Percentiles rank a stretch among this genome's conserved stretches.
Evolutionary conservation across 1,284 basidiomycete genomes (phyloP).

Genomic region (Trametes versicolor): DNA sequence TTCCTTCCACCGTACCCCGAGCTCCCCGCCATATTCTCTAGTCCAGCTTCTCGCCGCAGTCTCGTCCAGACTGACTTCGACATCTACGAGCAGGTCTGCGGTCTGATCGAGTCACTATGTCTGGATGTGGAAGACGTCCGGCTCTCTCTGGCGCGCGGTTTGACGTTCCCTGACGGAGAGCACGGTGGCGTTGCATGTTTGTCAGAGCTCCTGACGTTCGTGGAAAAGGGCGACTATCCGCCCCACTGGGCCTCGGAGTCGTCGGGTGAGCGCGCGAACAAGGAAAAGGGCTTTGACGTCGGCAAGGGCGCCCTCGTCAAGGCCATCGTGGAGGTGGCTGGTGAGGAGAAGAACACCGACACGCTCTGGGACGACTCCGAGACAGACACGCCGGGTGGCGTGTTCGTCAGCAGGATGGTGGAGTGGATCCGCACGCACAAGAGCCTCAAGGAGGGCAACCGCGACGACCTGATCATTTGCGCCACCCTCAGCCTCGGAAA

Average conservation of each 20-base stretch:
- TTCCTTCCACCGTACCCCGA: conserved; percentile 65
- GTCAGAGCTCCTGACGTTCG: conserved; percentile 71
- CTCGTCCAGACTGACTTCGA: conserved; percentile 77
- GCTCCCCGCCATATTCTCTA: conserved; percentile 51
- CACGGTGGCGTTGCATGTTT: conserved; percentile 69
- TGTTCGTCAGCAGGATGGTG: conserved; percentile 79
- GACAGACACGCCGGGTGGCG: conserved; percentile 65
- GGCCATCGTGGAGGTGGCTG: conserved; percentile 85
- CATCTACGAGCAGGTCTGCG: conserved; percentile 75
- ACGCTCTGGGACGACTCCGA: conserved; percentile 77
- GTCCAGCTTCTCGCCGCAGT: conserved; percentile 54
- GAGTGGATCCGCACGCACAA: conserved; percentile 73
- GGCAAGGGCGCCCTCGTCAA: conserved; percentile 89
- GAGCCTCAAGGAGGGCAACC: conserved; percentile 46
- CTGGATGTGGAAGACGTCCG: conserved; percentile 81
- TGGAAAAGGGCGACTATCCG: conserved; percentile 74
- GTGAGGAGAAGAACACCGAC: conserved; percentile 83
- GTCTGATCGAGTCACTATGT: conserved; percentile 77
- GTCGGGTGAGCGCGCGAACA: conserved; percentile 48
- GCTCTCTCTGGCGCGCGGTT: conserved; percentile 72
- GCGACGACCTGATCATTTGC: conserved; percentile 87
- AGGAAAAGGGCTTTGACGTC: conserved; percentile 78
- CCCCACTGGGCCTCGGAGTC: conserved; percentile 62
- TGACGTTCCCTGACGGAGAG: conserved; percentile 62
- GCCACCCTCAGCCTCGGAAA: conserved; percentile 87